Percentiles rank a stretch among this genome's conserved stretches.
Evolutionary conservation across 208 protist species (phyloP).

Genomic region (Angomonas ambiguus): DNA sequence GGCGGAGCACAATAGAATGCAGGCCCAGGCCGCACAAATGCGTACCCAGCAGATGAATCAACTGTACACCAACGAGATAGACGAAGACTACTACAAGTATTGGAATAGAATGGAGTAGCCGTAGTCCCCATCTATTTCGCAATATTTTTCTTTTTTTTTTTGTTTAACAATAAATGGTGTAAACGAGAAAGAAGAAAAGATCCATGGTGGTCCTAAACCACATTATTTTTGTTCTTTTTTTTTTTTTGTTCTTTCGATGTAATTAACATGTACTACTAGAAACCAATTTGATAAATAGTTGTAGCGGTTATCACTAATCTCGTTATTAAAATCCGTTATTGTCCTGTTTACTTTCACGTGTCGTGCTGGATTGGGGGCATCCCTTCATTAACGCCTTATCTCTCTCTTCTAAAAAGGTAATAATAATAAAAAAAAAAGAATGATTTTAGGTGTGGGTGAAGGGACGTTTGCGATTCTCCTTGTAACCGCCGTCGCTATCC

Average conservation of each 20-base stretch:
- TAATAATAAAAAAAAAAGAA: slow-evolving; percentile 12
- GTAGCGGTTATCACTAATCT: neutral
- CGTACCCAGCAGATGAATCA: slow-evolving; percentile 61
- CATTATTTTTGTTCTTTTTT: neutral
- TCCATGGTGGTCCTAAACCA: neutral
- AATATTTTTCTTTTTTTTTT: neutral
- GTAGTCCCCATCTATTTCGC: neutral
- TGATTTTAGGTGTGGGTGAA: slow-evolving; percentile 66
- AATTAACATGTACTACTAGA: slow-evolving; percentile 7
- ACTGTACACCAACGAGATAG: slow-evolving; percentile 82
- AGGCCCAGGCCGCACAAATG: slow-evolving; percentile 38
- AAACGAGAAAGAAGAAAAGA: slow-evolving; percentile 5
- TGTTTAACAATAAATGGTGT: neutral
- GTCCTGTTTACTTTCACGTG: neutral
- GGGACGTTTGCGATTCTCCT: slow-evolving; percentile 76
- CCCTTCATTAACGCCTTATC: no score
- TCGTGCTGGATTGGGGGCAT: no score
- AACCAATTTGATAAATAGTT: neutral
- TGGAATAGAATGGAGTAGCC: slow-evolving; percentile 45
- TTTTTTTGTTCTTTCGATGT: neutral
- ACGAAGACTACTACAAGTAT: slow-evolving; percentile 92
- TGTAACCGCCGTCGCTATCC: slow-evolving; percentile 38
- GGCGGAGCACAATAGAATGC: slow-evolving; percentile 59
- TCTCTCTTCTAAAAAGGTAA: slow-evolving; percentile 3
- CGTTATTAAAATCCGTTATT: no score